Evolutionary conservation across 331 rosid genomes (phyloP), one percentile per base, ranked within the genome.

Genomic region (Ulmus americana): DNA sequence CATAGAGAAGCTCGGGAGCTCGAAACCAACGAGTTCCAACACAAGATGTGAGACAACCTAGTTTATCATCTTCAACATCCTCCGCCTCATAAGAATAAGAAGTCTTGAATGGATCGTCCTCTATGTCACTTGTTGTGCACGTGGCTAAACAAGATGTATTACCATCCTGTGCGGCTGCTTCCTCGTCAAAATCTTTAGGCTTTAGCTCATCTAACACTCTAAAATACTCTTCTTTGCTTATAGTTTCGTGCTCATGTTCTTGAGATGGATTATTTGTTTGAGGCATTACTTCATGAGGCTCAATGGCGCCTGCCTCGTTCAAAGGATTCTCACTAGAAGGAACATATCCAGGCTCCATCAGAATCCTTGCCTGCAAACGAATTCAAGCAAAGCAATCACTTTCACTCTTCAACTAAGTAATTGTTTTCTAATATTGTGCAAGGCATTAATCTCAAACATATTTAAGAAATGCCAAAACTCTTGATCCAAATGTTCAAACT

Each of bases 1-100:
- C 96, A 4, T 82, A 91, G 65, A 91, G 96, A 58, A 91, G 71
- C 77, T 91, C 97, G 1, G 97, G 97, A 15, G 96, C 89, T 74
- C 95, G 79, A 60, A 84, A 91, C 97, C 97, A 91, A 13, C 97
- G 89, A 71, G 96, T 91, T 52, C 97, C 97, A 0, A 91, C 91
- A 28, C 96, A 91, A 1, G 97, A 91, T 3, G 96, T 91, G 56
- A 91, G 74, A 64, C 78, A 65, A 43, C 86, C 91, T 7, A 40
- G 76, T 55, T 74, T 73, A 45, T 77, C 70, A 53, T 66, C 86
- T 18, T 70, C 85, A 40, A 58, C 84, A 59, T 71, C 95, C 63
- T 79, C 97, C 1, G 79, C 85, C 42, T 84, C 86, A 3, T 70
- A 82, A 0, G 81, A 64, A 61, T 80, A 80, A 0, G 90, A 76